Evolutionary conservation across 2,329 filamentous ascomycete genomes (phyloP).

Genomic region (Pestalotiopsis sp.): DNA sequence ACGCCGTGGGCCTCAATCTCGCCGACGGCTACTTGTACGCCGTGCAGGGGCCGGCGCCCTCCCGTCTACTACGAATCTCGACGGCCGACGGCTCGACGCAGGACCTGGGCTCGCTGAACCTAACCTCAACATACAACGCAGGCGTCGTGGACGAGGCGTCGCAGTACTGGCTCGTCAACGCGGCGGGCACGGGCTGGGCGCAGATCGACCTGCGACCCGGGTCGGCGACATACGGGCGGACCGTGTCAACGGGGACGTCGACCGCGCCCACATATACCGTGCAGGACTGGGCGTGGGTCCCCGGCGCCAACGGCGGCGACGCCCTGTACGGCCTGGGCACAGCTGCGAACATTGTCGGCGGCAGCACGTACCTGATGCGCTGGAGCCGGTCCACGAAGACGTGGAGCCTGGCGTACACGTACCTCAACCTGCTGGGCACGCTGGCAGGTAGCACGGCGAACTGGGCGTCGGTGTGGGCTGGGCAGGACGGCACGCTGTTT

Average conservation of each 20-base stretch:
- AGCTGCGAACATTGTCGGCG: not conserved
- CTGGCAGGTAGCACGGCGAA: not conserved
- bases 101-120: not conserved
- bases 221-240: not conserved
- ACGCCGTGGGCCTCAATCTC: not conserved
- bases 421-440: not conserved
- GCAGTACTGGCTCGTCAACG: not conserved
- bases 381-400: not conserved
- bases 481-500: not conserved
- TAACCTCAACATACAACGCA: not conserved
- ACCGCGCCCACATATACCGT: not conserved
- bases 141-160: not conserved
- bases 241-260: not conserved
- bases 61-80: not conserved
- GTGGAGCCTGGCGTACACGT: not conserved
- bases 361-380: not conserved
- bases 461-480: not conserved
- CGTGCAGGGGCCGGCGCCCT: not conserved
- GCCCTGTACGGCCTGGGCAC: not conserved
- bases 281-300: not conserved
- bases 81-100: not conserved
- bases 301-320: not conserved
- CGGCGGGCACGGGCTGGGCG: not conserved
- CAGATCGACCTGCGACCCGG: not conserved
- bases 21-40: not conserved